Conservation (phyloP, 176 grass and related monocot species). For the Bothriochloa decipiens region DNA sequence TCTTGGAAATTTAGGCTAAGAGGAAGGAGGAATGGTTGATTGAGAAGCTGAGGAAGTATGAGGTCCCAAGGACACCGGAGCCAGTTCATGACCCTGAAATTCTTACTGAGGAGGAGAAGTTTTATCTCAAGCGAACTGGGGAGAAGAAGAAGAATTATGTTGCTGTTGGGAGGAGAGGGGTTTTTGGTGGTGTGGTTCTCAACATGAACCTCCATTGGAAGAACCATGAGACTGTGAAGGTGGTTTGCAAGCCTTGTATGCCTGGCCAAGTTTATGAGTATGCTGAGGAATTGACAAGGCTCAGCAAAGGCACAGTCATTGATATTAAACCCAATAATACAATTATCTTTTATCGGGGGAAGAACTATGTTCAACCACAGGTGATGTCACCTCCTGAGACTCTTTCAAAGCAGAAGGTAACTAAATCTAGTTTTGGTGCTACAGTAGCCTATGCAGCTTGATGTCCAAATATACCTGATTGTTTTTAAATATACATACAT, state of each 20-base stretch:
- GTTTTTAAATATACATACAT: background rate
- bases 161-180: conserved; percentile 72
- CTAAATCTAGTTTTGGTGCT: background rate
- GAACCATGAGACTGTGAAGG: conserved; percentile 78
- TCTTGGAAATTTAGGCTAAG: conserved; percentile 56
- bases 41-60: conserved; percentile 83
- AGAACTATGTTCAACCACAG: conserved; percentile 78
- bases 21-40: conserved; percentile 88
- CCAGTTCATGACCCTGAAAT: conserved; percentile 74
- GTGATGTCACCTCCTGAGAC: conserved; percentile 75
- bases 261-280: conserved; percentile 75
- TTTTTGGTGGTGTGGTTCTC: conserved; percentile 83
- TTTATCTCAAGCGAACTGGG: conserved; percentile 64
- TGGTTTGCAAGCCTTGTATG: conserved; percentile 67
- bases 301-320: conserved; percentile 66
- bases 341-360: conserved; percentile 77
- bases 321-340: conserved; percentile 72
- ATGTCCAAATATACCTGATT: background rate
- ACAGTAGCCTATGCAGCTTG: background rate
- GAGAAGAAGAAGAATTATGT: conserved; percentile 83
- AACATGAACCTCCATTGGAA: conserved; percentile 93
- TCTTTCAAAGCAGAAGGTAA: conserved; percentile 82
- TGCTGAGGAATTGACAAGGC: conserved; percentile 57
- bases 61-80: conserved; percentile 37
- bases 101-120: conserved; percentile 72